phyloP scores from a whole-genome alignment of 2,329 filamentous ascomycete species.

The Microcyclospora pomicola region DNA sequence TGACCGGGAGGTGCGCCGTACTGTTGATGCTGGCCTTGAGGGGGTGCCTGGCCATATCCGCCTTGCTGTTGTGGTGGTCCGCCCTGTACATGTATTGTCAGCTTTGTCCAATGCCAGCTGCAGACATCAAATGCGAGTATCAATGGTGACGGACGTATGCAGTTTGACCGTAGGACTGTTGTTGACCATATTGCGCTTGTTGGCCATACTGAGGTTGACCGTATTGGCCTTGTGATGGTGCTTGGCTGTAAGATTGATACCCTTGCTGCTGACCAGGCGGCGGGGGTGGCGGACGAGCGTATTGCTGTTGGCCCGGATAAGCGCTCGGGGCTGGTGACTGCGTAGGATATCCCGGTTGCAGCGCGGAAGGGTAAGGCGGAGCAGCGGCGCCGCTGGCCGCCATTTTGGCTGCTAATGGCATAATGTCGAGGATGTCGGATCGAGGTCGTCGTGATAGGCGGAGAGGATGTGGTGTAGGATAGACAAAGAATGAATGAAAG shows the following conservation, averaged over 20 bases:
- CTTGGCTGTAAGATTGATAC: conserved; percentile 19
- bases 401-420: conserved; percentile 19
- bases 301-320: conserved; percentile 8
- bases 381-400: conserved; percentile 17
- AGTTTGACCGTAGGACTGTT: too few relatives aligned
- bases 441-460: neutral
- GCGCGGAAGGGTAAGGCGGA: conserved; percentile 30
- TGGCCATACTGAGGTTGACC: conserved; percentile 8
- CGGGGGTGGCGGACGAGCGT: conserved; percentile 4
- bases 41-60: conserved; percentile 9
- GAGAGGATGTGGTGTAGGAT: neutral
- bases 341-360: conserved; percentile 22
- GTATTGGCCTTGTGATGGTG: conserved; percentile 21
- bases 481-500: conserved; percentile 11
- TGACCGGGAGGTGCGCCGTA: conserved; percentile 21
- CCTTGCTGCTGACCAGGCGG: conserved; percentile 4
- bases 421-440: conserved; percentile 4
- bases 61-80: conserved; percentile 9
- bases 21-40: conserved; percentile 14
- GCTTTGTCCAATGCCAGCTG: neutral
- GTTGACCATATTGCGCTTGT: conserved; percentile 8
- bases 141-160: too few relatives aligned
- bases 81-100: conserved; percentile 5
- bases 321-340: conserved; percentile 5
- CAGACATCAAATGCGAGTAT: too few relatives aligned